Percentiles rank a stretch among this genome's conserved stretches.
Conservation (phyloP, 345 rosid species). For the Ceriops decandra region DNA sequence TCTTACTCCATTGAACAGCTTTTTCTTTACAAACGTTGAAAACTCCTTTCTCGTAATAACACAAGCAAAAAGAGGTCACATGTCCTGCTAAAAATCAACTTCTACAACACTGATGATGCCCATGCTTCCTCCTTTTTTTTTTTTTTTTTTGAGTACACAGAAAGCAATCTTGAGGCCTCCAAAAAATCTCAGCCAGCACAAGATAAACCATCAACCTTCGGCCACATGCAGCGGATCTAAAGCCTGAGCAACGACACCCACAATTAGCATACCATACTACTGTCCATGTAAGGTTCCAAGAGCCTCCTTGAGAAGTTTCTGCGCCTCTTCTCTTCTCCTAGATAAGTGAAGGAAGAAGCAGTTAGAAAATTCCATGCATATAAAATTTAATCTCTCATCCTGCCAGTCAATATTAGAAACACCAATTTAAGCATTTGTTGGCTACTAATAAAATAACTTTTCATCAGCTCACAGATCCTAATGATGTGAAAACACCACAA, state of each 20-base stretch:
- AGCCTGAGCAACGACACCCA: neutral
- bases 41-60: no score
- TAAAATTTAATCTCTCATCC: neutral
- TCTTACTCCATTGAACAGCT: no score
- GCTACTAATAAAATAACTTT: neutral
- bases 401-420: neutral
- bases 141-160: no score
- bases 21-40: no score
- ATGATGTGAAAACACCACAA: neutral
- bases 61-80: no score
- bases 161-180: no score
- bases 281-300: slow-evolving; percentile 61
- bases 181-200: neutral
- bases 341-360: slow-evolving; percentile 18
- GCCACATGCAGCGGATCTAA: neutral
- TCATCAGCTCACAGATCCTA: neutral
- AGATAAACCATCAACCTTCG: neutral
- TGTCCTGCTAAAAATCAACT: no score
- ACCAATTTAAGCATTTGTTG: neutral
- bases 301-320: slow-evolving; percentile 67
- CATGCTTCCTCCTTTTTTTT: no score
- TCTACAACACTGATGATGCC: no score
- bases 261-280: slow-evolving; percentile 1
- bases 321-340: slow-evolving; percentile 87
- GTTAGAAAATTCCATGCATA: neutral